Base-by-base conservation (phyloP, 371 early-diverging fungal species). In the Apophysomyces trapeziformis region DNA sequence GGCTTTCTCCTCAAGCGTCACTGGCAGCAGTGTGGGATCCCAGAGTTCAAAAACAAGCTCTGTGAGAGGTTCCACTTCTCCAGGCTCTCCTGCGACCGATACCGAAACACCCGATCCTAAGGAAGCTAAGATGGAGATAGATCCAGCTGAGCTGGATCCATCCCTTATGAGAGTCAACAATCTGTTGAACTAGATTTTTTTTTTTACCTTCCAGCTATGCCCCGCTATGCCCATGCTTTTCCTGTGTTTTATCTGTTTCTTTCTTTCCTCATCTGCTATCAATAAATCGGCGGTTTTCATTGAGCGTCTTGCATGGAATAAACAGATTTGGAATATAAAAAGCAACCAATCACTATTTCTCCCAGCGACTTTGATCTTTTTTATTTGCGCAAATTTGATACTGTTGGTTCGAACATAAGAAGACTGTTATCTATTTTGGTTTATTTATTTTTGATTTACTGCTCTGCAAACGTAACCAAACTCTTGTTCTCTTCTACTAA, bases 401-500 rank as follows among this genome's bases (percentile, higher is more conserved):
- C 26, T 1, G 26, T 26, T 26, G 26, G 26, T 26, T 26, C 26
- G 32, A 26, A 26, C 32, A 26, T 26, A 26, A 26, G 2, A 26
- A 1, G 32, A 26, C 2, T 26, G 32, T 26, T 26, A n/a, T 26
- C 32, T 41, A 41, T 41, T 50, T 32, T 50, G 35, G 16, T n/a
- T 21, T 21, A 0, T 50, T 4, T 50, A 5, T 18, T 11, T 50
- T 50, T 26, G 7, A 21, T 50, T 26, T 62, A 38, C 16, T 75
- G 67, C 37, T 83, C 82, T 38, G 75, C 85, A 77, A 97, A 95
- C 3, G 85, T 84, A 14, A 97, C 87, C 60, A 96, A 76, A 38
- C 76, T 79, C 77, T 95, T 92, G 70, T 93, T 93, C 71, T 96
- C 95, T 2, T 84, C 92, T 26, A 96, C 98, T 65, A 96, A 77